Conservation (phyloP, 352 stramenopile genomes). For the Globisporangium takayamanum region DNA sequence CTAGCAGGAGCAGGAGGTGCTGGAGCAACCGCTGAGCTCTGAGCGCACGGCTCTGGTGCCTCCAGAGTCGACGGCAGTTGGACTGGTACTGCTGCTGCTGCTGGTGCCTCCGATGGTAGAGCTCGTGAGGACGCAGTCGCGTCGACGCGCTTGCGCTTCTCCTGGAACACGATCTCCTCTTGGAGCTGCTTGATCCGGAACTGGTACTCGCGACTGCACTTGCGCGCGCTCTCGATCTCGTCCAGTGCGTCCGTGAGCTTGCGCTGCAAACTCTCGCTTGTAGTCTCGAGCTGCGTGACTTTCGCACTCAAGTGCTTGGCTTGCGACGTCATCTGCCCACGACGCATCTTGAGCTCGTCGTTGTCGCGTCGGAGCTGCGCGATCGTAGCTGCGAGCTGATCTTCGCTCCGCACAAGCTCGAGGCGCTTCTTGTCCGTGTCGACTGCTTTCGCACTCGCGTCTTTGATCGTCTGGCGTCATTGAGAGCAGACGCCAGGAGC, state of each 20-base stretch:
- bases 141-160: conserved; percentile 33
- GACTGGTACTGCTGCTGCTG: background rate
- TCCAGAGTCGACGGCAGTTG: too few relatives aligned
- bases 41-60: background rate
- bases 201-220: conserved; percentile 42
- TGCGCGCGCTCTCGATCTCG: conserved; percentile 44
- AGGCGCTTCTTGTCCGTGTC: conserved; percentile 38
- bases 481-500: background rate
- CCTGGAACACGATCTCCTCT: conserved; percentile 57
- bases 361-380: conserved; percentile 44
- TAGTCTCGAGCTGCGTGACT: conserved; percentile 29
- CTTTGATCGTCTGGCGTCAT: conserved; percentile 31
- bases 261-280: conserved; percentile 19
- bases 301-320: conserved; percentile 44
- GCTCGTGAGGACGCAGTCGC: background rate
- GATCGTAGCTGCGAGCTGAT: conserved; percentile 35
- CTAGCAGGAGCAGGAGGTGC: conserved; percentile 9
- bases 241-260: conserved; percentile 31
- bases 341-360: conserved; percentile 40
- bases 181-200: conserved; percentile 67
- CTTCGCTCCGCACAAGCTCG: conserved; percentile 26
- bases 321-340: conserved; percentile 30
- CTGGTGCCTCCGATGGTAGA: background rate
- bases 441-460: conserved; percentile 22
- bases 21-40: background rate